A percentile compares a stretch with the other conserved stretches of the same genome.
Conservation (phyloP, 345 rosid species). For the Gossypium raimondii region DNA sequence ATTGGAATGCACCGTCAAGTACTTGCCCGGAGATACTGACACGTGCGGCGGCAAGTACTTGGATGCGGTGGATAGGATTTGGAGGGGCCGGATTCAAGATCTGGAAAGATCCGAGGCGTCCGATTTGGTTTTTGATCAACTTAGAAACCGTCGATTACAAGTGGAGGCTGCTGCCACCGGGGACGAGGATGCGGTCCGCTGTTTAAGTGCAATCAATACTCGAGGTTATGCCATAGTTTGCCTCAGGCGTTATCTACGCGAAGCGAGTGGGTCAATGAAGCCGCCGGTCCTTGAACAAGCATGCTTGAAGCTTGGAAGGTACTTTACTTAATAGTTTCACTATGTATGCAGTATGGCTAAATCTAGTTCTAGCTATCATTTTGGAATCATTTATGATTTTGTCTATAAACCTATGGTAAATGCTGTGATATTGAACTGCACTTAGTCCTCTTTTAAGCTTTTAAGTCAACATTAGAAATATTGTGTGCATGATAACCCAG, state of each 20-base stretch:
- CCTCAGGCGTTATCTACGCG: background rate
- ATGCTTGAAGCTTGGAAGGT: background rate
- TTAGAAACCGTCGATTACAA: background rate
- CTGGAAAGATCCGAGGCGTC: background rate
- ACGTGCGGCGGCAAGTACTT: background rate
- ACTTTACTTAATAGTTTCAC: too few relatives aligned
- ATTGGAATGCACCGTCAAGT: background rate
- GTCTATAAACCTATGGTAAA: background rate
- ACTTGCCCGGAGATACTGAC: background rate
- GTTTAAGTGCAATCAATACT: background rate
- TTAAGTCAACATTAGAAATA: background rate
- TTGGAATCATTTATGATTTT: background rate
- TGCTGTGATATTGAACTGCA: background rate
- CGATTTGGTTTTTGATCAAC: background rate
- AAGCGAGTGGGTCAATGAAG: background rate
- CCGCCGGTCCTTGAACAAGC: background rate
- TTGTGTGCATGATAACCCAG: background rate
- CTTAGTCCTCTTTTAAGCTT: background rate
- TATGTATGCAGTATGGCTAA: background rate
- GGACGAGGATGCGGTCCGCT: background rate
- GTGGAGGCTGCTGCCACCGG: background rate
- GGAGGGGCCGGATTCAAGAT: background rate
- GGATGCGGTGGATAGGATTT: background rate
- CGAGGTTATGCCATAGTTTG: background rate
- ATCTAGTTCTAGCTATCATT: background rate